Percentiles rank a stretch among this genome's conserved stretches.
phyloP scores from a whole-genome alignment of 1,139 yeast genomes.

The Geotrichum reessii region DNA sequence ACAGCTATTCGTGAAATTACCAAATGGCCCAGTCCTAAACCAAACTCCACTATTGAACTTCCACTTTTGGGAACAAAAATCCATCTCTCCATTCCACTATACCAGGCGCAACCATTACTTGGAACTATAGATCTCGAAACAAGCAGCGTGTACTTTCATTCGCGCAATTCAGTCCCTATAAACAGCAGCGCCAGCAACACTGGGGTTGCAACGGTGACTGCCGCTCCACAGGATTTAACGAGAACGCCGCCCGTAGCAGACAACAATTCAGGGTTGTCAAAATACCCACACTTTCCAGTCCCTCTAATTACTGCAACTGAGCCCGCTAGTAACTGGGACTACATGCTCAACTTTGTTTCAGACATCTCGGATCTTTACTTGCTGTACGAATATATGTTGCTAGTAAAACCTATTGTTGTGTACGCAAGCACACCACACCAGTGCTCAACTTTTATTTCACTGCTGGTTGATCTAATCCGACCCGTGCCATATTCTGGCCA shows the following conservation, averaged over 20 bases:
- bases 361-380: conserved; percentile 26
- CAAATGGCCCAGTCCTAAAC: conserved; percentile 28
- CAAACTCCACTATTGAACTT: conserved; percentile 22
- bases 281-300: neutral
- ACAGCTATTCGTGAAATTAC: conserved; percentile 28
- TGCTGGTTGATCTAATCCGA: conserved; percentile 24
- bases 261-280: neutral
- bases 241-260: neutral
- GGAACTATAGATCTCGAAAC: conserved; percentile 14
- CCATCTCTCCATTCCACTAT: conserved; percentile 15
- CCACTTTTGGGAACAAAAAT: conserved; percentile 28
- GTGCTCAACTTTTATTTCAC: conserved; percentile 26
- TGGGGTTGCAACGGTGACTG: neutral
- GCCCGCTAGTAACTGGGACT: conserved; percentile 24
- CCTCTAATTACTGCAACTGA: conserved; percentile 15
- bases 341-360: conserved; percentile 18
- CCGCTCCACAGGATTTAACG: conserved; percentile 2
- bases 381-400: conserved; percentile 26
- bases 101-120: conserved; percentile 21
- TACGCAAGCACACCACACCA: conserved; percentile 26
- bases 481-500: conserved; percentile 24
- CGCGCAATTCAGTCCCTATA: conserved; percentile 14
- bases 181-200: conserved; percentile 17
- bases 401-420: conserved; percentile 24
- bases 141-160: conserved; percentile 12